A percentile compares a stretch with the other conserved stretches of the same genome.
Conservation (phyloP, 2,329 filamentous ascomycete genomes). For the Emergomyces orientalis region DNA sequence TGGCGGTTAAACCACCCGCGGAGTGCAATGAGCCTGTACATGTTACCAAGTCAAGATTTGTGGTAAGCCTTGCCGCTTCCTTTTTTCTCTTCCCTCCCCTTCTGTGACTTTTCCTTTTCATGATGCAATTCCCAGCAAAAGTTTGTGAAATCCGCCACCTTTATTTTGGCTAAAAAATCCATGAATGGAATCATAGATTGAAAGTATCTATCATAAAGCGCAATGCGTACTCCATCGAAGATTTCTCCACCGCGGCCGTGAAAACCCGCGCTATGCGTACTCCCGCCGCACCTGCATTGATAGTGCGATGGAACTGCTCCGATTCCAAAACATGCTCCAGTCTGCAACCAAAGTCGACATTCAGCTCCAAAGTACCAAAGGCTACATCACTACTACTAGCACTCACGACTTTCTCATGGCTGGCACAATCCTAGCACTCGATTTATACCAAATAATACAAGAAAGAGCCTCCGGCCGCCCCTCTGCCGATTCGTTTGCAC, state of each 20-base stretch:
- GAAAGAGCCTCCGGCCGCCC: slow-evolving; percentile 25
- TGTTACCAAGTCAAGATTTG: slow-evolving; percentile 70
- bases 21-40: slow-evolving; percentile 61
- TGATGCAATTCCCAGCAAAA: neutral
- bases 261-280: slow-evolving; percentile 72
- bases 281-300: slow-evolving; percentile 79
- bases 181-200: slow-evolving; percentile 38
- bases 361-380: slow-evolving; percentile 62
- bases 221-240: slow-evolving; percentile 82
- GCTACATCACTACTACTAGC: slow-evolving; percentile 69
- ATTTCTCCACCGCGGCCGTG: slow-evolving; percentile 67
- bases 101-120: neutral
- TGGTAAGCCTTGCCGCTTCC: slow-evolving; percentile 30
- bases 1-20: slow-evolving; percentile 65
- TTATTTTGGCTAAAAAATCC: slow-evolving; percentile 1
- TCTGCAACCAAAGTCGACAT: slow-evolving; percentile 64
- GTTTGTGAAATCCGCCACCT: neutral
- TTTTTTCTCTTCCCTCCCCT: neutral
- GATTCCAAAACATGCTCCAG: slow-evolving; percentile 66
- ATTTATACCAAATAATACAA: slow-evolving; percentile 57
- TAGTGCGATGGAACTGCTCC: slow-evolving; percentile 70
- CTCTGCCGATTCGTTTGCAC: slow-evolving; percentile 37
- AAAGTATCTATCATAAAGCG: slow-evolving; percentile 80
- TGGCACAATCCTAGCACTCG: slow-evolving; percentile 73
- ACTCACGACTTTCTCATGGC: slow-evolving; percentile 80